Evolutionary conservation across 441 rosid species (phyloP).

Genomic region (Erysimum cheiri): DNA sequence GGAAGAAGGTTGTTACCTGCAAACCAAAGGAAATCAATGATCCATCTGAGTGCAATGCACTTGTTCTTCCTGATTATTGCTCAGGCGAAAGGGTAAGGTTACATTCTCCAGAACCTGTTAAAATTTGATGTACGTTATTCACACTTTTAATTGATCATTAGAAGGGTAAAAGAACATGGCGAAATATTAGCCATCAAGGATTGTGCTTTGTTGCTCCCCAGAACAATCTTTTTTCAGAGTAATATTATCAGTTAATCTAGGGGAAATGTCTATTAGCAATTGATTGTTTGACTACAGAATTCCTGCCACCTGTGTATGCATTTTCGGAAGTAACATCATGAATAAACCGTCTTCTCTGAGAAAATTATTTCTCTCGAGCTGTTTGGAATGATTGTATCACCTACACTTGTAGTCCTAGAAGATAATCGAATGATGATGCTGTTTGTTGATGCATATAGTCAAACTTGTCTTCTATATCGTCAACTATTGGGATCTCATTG

Average conservation of each 20-base stretch:
- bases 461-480: constrained; percentile 23
- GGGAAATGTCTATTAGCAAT: background rate
- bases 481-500: constrained; percentile 17
- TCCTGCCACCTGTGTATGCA: background rate
- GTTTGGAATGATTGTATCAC: constrained; percentile 14
- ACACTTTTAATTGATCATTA: constrained; percentile 14
- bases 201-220: constrained; percentile 18
- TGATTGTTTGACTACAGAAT: constrained; percentile 1
- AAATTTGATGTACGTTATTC: constrained; percentile 6
- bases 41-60: constrained; percentile 44
- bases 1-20: constrained; percentile 17
- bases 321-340: constrained; percentile 3
- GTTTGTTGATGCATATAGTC: constrained; percentile 22
- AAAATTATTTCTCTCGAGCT: background rate
- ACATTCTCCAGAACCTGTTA: constrained; percentile 20
- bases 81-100: constrained; percentile 41
- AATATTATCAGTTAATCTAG: background rate
- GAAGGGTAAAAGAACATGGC: background rate
- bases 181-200: constrained; percentile 5
- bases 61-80: constrained; percentile 43
- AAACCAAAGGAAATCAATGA: constrained; percentile 40
- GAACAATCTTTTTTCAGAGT: background rate
- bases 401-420: background rate
- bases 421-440: background rate
- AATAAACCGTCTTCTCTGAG: background rate